Evolutionary conservation across 2,329 filamentous ascomycete species (phyloP), one percentile per base, ranked within the genome.

Genomic region (Triangularia verruculosa): DNA sequence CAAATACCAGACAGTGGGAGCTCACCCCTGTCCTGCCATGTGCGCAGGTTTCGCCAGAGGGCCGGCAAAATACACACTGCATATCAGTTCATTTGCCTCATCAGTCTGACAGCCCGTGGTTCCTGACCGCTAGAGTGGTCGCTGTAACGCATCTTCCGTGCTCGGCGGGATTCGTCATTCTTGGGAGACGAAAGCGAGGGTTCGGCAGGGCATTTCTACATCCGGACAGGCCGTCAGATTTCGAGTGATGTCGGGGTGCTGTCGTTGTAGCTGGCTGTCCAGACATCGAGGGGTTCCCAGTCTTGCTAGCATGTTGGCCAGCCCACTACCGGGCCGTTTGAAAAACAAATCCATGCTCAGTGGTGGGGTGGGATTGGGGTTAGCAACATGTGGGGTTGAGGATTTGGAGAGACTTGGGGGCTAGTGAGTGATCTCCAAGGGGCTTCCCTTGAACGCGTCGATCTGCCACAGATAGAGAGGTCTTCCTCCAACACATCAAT

Each of bases 11-110:
- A 55, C 28, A 54, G 53, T 61, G 58, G 63, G 54, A 62, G 34
- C n/a, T 13, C 3, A 60, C 67, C 70, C 70, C 70, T 72, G 72
- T 65, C 64, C 39, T 67, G 73, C 72, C 74, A 75, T 74, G 72
- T 75, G 73, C 69, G 70, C 69, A 67, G 66, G 68, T 72, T 69
- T 69, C 66, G 69, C 68, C 69, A 70, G 69, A 72, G 69, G 70
- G 66, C 72, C 69, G 70, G 73, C 70, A 75, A 74, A 74, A 74
- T 70, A 65, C 57, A 62, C 66, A 60, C 32, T 64, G 63, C 63
- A 68, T 66, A 25, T 61, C 60, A 32, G 51, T 59, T 62, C 59
- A 64, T 60, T 65, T 51, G 47, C 17, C 62, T 39, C 28, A 53
- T 54, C 61, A 62, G 61, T 57, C 47, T 54, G 57, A 63, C 65